A percentile compares a stretch with the other conserved stretches of the same genome.
These are phyloP conservation scores for Leavenworthia alabamica DNA, from an alignment of 345 rosid genomes.

Conservation along the genomic window DNA sequence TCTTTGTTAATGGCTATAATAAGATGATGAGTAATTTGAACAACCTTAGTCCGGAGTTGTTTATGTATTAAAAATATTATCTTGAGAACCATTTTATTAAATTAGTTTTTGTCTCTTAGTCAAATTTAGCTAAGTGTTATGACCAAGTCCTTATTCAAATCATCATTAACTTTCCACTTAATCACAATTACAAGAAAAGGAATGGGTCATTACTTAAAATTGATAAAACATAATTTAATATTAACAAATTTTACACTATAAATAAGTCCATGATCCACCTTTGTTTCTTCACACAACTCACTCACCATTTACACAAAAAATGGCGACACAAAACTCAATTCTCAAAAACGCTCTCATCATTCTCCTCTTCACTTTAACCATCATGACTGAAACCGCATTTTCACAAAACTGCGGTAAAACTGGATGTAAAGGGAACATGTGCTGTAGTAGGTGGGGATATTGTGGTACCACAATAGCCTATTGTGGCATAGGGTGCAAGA, in stretches of 20 bases:
- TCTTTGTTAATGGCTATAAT: not conserved
- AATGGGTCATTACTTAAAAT: constrained; percentile 23
- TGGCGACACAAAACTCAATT: constrained; percentile 7
- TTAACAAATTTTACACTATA: constrained; percentile 1
- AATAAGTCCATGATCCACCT: not conserved
- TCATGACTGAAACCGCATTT: constrained; percentile 18
- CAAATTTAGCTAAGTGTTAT: not conserved
- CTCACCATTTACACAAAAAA: constrained; percentile 11
- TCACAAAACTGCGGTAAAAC: constrained; percentile 23
- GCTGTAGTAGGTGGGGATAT: constrained; percentile 31
- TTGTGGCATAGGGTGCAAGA: constrained; percentile 29
- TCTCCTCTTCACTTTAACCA: constrained; percentile 10
- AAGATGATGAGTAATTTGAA: not conserved
- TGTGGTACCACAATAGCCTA: constrained; percentile 27
- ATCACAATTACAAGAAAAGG: constrained; percentile 11
- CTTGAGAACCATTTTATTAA: not conserved
- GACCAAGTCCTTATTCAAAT: constrained; percentile 17
- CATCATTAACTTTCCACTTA: constrained; percentile 2
- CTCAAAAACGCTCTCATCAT: constrained; percentile 8
- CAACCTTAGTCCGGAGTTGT: not conserved
- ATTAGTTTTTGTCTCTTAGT: not conserved
- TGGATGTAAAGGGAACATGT: constrained; percentile 25
- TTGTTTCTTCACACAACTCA: constrained; percentile 4
- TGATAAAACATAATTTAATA: not conserved
- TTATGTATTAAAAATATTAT: not conserved